Conservation (phyloP, 805 yeast genomes). For the Saccharomycopsis fodiens region DNA sequence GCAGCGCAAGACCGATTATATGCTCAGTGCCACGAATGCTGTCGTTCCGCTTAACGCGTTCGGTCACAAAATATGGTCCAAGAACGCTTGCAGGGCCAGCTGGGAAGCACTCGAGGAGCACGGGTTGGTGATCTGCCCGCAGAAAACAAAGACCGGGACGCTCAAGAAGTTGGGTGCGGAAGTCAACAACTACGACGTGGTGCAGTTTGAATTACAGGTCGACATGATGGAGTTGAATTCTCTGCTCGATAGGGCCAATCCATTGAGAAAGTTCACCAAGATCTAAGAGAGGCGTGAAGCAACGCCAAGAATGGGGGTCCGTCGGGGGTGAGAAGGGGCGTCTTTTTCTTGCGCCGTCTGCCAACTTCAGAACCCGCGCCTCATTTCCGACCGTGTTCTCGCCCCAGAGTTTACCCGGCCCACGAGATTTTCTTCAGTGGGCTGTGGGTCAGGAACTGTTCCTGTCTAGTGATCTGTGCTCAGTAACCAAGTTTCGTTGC, state of each 20-base stretch:
- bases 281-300: neutral
- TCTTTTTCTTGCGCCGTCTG: too few relatives aligned
- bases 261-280: conserved; percentile 20
- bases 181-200: conserved; percentile 33
- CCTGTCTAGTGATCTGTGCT: neutral
- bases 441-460: neutral
- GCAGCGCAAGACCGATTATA: conserved; percentile 29
- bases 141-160: conserved; percentile 5
- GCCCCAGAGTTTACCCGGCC: neutral
- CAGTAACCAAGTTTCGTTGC: too few relatives aligned
- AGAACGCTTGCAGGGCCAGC: conserved; percentile 51
- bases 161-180: conserved; percentile 34
- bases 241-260: conserved; percentile 11
- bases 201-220: conserved; percentile 44
- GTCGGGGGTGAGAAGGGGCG: too few relatives aligned
- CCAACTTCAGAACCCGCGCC: too few relatives aligned
- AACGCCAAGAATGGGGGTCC: too few relatives aligned
- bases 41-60: conserved; percentile 28
- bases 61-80: conserved; percentile 50
- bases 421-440: too few relatives aligned
- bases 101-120: conserved; percentile 66
- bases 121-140: conserved; percentile 36
- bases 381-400: too few relatives aligned
- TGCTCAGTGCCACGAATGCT: conserved; percentile 25
- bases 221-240: conserved; percentile 42